phyloP scores from a whole-genome alignment of 352 stramenopile species.

The Pythium folliculosum region DNA sequence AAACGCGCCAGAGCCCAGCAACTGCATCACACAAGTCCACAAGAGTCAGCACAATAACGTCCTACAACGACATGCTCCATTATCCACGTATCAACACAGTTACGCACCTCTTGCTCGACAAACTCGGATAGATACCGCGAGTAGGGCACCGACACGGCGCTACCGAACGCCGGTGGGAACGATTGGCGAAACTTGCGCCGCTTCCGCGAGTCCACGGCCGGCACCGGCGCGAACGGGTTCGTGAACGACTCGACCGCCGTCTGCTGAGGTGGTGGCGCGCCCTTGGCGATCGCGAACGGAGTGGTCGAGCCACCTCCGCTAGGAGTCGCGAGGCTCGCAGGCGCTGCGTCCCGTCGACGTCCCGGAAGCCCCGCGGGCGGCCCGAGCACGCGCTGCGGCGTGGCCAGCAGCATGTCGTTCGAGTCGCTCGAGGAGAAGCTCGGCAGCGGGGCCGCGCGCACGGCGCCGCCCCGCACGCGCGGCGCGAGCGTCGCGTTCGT shows the following conservation, averaged over 20 bases:
- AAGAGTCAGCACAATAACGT: not conserved
- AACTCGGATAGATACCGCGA: conserved; percentile 84
- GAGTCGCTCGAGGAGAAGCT: conserved; percentile 60
- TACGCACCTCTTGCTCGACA: conserved; percentile 63
- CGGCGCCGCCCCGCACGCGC: not conserved
- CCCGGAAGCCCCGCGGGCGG: conserved; percentile 18
- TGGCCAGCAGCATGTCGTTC: conserved; percentile 35
- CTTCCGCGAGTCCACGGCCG: conserved; percentile 57
- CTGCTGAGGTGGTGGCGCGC: not conserved
- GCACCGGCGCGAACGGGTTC: conserved; percentile 69
- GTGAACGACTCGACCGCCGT: conserved; percentile 53
- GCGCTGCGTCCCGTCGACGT: not conserved
- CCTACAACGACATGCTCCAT: not conserved
- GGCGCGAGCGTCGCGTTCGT: not conserved
- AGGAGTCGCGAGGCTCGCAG: conserved; percentile 4
- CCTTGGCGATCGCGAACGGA: not conserved
- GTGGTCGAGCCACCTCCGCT: not conserved
- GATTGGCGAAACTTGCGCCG: conserved; percentile 63
- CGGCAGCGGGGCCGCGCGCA: conserved; percentile 26
- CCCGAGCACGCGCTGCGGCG: conserved; percentile 34
- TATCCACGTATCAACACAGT: not conserved
- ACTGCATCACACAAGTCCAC: conserved; percentile 25
- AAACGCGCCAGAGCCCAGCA: conserved; percentile 84
- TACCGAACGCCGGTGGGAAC: conserved; percentile 52
- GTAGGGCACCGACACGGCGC: conserved; percentile 38